Base-by-base conservation (phyloP, 352 stramenopile genomes). In the Albugo candida region DNA sequence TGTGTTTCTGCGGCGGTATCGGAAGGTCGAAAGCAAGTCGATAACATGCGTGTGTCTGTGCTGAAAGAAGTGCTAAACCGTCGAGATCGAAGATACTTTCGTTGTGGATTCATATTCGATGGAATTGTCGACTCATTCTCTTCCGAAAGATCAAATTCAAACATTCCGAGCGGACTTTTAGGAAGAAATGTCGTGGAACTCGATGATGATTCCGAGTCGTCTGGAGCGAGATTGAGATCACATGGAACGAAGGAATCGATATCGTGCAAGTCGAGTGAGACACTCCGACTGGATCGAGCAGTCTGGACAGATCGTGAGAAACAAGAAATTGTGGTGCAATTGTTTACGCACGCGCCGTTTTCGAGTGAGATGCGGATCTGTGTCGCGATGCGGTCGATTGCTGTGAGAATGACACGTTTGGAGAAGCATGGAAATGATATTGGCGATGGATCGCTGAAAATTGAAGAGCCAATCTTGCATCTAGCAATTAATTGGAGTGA, bases 391-490 rank as follows among this genome's bases (percentile, higher is more conserved):
- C 8, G 24, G 24, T 31, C 24, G 24, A 31, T 31, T 31, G 24
- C 3, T 8, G 24, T 31, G 24, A 10, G 24, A 31, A 8, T 31
- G 24, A 31, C 3, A 3, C 3, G 24, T 31, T 8, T 31, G 70
- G 41, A 78, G 72, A 19, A 91, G 53, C 24, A 78, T 61, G 5
- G 70, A 83, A 18, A 91, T 71, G 39, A 91, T 84, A 54, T 79
- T 91, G 13, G 78, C 78, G 37, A 91, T 91, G 41, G 74, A 91
- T 63, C 83, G 81, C 47, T 91, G 78, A 58, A 91, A 91, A 36
- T 87, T 85, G 60, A 91, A 91, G 20, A 91, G 57, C 78, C 78
- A 91, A 49, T 87, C 71, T 48, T 87, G 74, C 78, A 91, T 91
- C 77, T 87, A 53, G 19, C 20, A 5, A 31, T 18, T 36, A 21